Evolutionary conservation across 108 stramenopile genomes (phyloP), one percentile per base, ranked within the genome.

Genomic region (Fragilaria crotonensis): DNA sequence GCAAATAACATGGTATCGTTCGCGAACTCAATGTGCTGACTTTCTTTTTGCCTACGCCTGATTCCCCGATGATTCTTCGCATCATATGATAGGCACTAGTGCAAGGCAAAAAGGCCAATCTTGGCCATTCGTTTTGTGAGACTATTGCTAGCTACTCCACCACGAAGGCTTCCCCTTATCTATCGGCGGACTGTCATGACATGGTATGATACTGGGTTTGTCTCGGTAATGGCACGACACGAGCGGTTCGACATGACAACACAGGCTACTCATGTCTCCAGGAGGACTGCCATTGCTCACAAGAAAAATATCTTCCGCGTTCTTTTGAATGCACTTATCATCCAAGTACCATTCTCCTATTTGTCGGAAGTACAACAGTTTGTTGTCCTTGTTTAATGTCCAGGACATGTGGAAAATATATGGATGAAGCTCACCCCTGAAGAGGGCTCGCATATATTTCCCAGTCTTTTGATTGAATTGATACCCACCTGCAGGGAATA

Each of bases 281-380:
- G 47, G 57, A 3, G 25, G 19, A 48, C 60, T 45, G n/a, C n/a
- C n/a, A n/a, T n/a, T n/a, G n/a, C n/a, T 62, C 49, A 17, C 61
- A 62, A 21, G 65, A 30, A 19, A 73, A 32, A 44, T 73, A 54
- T 30, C 21, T 25, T 9, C 26, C 56, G 25, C 54, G 36, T 33
- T 67, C 64, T 0, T 48, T 68, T 33, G n/a, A n/a, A 71, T 29
- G 57, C 87, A 89, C 18, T 48, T 25, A 18, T 85, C 87, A n/a
- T 72, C 36, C 25, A 81, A 47, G 49, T 77, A 79, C 81, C 81
- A 89, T 56, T 80, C 80, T 2, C 87, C 83, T 76, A 89, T 82
- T 65, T 91, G 85, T 44, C 70, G 58, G 20, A 85, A 73, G 56
- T 71, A 89, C 4, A 57, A 45, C 1, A 90, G 31, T 65, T 95